phyloP scores from a whole-genome alignment of 2,329 filamentous ascomycete species.

The Alternaria sp. region DNA sequence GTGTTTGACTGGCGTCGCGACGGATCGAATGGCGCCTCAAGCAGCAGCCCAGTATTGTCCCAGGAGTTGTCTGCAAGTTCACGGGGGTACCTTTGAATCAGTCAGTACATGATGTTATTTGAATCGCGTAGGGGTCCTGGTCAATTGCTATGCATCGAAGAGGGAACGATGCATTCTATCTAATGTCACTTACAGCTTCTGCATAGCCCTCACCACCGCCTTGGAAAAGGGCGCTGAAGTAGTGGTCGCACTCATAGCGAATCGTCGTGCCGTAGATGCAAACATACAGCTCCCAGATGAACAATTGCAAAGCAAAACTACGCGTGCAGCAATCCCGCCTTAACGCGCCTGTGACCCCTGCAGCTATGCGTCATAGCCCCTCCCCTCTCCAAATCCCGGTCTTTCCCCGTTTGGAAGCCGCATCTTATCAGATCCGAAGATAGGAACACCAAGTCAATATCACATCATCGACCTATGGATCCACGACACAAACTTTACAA shows the following conservation, averaged over 20 bases:
- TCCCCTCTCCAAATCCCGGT: slow-evolving; percentile 13
- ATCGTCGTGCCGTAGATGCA: slow-evolving; percentile 45
- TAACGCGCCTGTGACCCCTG: slow-evolving; percentile 20
- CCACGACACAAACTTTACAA: slow-evolving; percentile 48
- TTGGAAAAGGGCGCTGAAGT: slow-evolving; percentile 68
- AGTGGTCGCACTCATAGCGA: slow-evolving; percentile 54
- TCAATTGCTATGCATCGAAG: not conserved
- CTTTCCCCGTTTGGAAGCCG: slow-evolving; percentile 15
- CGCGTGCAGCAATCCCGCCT: slow-evolving; percentile 9
- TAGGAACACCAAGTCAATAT: slow-evolving; percentile 29
- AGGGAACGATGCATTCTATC: not conserved
- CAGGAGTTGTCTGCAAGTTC: slow-evolving; percentile 87
- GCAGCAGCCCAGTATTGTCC: slow-evolving; percentile 90
- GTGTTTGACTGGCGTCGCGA: slow-evolving; percentile 68
- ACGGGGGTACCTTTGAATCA: slow-evolving; percentile 77
- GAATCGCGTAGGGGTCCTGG: not conserved
- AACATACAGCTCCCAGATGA: slow-evolving; percentile 40
- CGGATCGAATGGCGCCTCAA: slow-evolving; percentile 72
- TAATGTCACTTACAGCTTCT: slow-evolving; percentile 69
- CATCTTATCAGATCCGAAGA: slow-evolving; percentile 50
- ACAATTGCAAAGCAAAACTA: slow-evolving; percentile 6
- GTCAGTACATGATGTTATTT: slow-evolving; percentile 13
- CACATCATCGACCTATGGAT: slow-evolving; percentile 37
- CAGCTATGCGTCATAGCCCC: slow-evolving; percentile 29
- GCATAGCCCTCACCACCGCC: slow-evolving; percentile 81